Base-by-base conservation (phyloP, 164 flowering plant genomes). In the Hamamelis virginiana region DNA sequence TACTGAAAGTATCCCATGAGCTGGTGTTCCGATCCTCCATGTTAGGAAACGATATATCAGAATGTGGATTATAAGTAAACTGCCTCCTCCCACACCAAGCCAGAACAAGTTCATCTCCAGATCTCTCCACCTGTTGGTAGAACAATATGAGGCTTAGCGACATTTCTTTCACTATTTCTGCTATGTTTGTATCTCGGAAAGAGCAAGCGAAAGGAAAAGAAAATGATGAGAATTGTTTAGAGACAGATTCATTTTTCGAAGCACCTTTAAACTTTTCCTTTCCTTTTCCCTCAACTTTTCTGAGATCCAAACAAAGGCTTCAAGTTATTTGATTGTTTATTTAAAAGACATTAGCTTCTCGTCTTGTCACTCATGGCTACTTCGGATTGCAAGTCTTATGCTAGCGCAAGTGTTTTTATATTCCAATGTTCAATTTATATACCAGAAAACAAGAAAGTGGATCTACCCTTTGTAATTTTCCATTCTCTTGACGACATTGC, bases 81-180 rank as follows among this genome's bases (percentile, higher is more conserved):
- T 62, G 3, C 84, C 78, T 23, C 82, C 78, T 52, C 80, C 86
- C 4, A 78, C 57, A 52, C 84, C 85, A 67, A 87, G 85, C 89
- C 91, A 85, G 80, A 85, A 81, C 76, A 85, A 70, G 79, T 85
- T 87, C 88, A 77, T 84, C 77, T 75, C 76, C 69, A 85, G 72
- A 69, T 87, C 89, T 28, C 74, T 59, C 89, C 91, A 87, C 69
- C 89, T 87, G 78, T 74, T 51, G 21, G 67, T 41, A 57, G 19
- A 67, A 58, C n/a, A 59, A 59, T 10, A 9, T 6, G 2, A 33
- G 6, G 41, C 41, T 59, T 45, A 67, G 67, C 26, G 26, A 21
- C 3, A 45, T 4, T 27, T 60, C 1, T 9, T 16, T 66, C 47
- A 14, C 19, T 43, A 9, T 48, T 38, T 19, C 46, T n/a, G n/a